Base-by-base conservation (phyloP, 2,329 filamentous ascomycete genomes). In the Sphaerulina musiva region DNA sequence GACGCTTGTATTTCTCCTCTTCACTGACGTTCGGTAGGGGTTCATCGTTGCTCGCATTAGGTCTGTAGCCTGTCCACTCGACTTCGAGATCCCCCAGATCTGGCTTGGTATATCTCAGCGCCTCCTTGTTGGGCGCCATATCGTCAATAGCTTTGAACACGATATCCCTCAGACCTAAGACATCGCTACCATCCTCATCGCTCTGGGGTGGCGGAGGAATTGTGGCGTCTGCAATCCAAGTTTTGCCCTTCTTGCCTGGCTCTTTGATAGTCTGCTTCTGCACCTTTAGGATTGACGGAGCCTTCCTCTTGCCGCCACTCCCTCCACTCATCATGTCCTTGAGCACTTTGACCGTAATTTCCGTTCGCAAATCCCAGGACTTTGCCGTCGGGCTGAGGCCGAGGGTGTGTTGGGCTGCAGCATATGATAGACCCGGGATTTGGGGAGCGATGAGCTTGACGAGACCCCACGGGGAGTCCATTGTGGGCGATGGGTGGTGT, bases 331-430 rank as follows among this genome's bases (percentile, higher is more conserved):
- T 68, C 51, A 89, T 75, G 0, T 80, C 80, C 17, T 88, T 84
- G n/a, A 95, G 69, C 12, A 93, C 73, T 26, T 82, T 79, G 53
- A 95, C 77, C 1, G 79, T 83, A 51, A 96, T 66, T 53, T 87
- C 85, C 11, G 86, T 92, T 48, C 80, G 80, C 3, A 95, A 73
- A 68, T 95, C 86, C 73, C 92, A 84, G 74, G 93, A 89, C 45
- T 82, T 80, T 4, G 85, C 81, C 6, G 83, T 83, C 34, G 84
- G 78, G 0, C 90, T 89, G 40, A 86, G 71, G 29, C 78, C 80
- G 6, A 95, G 75, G 2, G 83, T 66, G 63, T 90, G 86, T 46
- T 78, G 72, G 10, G 87, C 57, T 2, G 82, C 76, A 1, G 84
- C 79, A 58, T 81, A 82, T n/a, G 80, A 65, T 7, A 87, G 74